Evolutionary conservation across 352 stramenopile species (phyloP).

Genomic region (Globisporangium iwayamae): DNA sequence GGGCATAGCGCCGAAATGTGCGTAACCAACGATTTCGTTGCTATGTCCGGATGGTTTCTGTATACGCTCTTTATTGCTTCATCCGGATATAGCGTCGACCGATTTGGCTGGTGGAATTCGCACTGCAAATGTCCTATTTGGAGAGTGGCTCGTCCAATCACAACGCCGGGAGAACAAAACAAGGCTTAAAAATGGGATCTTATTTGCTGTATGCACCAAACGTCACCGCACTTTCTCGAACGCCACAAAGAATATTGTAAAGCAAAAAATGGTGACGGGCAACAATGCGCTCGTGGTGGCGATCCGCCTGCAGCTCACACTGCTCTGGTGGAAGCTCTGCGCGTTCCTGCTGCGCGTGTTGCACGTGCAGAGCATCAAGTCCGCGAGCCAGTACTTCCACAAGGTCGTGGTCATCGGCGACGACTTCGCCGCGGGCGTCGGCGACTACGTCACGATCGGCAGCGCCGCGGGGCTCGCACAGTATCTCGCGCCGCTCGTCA

Average conservation of each 20-base stretch:
- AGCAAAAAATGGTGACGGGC: not conserved
- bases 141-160: too few relatives aligned
- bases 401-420: constrained; percentile 84
- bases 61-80: too few relatives aligned
- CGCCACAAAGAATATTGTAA: not conserved
- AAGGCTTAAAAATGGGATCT: too few relatives aligned
- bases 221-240: not conserved
- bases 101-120: too few relatives aligned
- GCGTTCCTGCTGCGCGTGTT: constrained; percentile 40
- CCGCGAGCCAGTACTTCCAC: constrained; percentile 65
- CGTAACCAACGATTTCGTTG: too few relatives aligned
- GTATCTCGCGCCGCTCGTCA: constrained; percentile 51
- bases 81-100: too few relatives aligned
- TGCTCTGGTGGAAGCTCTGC: constrained; percentile 73
- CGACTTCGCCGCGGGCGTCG: constrained; percentile 76
- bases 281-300: constrained; percentile 25
- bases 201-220: not conserved
- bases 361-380: constrained; percentile 44
- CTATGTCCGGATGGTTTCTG: too few relatives aligned
- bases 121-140: too few relatives aligned
- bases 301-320: constrained; percentile 50
- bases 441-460: constrained; percentile 71
- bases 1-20: too few relatives aligned
- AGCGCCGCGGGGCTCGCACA: constrained; percentile 41
- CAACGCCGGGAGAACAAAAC: too few relatives aligned